Conservation (phyloP, 225 moss, liverwort and hornwort species). For the Pseudoscleropodium purum region DNA sequence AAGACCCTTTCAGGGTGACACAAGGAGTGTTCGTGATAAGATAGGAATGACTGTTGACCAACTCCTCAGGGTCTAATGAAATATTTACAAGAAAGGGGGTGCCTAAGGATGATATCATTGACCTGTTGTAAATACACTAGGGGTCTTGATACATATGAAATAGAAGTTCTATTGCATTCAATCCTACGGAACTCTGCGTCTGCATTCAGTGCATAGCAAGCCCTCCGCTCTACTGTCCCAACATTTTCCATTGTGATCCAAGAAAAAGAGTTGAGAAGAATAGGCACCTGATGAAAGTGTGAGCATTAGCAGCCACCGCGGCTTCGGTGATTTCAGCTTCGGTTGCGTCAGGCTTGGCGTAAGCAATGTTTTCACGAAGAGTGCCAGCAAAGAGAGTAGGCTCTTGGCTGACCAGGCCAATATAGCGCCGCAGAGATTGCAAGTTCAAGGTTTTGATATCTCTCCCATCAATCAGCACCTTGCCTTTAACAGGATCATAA, state of each 20-base stretch:
- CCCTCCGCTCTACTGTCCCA: neutral
- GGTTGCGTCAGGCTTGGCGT: conserved; percentile 29
- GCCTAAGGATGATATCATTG: neutral
- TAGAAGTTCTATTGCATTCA: neutral
- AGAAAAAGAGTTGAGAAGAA: neutral
- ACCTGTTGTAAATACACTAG: neutral
- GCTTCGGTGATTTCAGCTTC: conserved; percentile 46
- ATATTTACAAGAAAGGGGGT: neutral
- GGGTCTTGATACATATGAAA: neutral
- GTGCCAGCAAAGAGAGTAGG: conserved; percentile 44
- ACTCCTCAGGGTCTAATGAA: neutral
- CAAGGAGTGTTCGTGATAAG: neutral
- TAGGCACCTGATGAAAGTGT: conserved; percentile 50
- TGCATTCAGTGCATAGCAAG: neutral
- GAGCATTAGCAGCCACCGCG: conserved; percentile 55
- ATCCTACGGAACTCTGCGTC: neutral
- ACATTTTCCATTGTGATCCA: neutral
- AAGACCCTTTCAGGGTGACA: neutral
- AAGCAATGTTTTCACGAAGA: conserved; percentile 48
- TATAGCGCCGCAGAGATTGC: conserved; percentile 41
- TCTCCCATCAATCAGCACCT: conserved; percentile 45
- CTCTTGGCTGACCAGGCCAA: conserved; percentile 64
- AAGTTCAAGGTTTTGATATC: conserved; percentile 37
- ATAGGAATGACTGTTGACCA: neutral
- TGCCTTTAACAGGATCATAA: conserved; percentile 43